Conservation (phyloP, 1,284 basidiomycete species). For the Leccinum fuscescens region DNA sequence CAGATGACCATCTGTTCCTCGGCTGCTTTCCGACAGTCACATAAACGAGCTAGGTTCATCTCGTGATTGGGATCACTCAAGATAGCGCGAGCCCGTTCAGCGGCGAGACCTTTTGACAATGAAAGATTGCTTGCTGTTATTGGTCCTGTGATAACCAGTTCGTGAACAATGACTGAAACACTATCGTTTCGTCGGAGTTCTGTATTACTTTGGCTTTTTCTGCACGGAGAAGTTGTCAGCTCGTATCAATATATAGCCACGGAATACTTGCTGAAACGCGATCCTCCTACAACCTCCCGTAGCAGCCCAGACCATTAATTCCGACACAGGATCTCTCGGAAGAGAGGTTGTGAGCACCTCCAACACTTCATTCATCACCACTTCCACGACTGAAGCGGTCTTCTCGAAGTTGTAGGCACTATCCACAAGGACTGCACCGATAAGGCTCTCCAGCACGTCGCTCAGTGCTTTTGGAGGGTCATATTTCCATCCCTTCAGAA, state of each 20-base stretch:
- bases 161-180: constrained; percentile 58
- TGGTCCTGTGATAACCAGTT: constrained; percentile 54
- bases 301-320: constrained; percentile 62
- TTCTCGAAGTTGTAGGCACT: constrained; percentile 69
- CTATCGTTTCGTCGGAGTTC: constrained; percentile 48
- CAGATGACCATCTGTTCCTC: constrained; percentile 19
- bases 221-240: constrained; percentile 28
- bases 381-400: constrained; percentile 56
- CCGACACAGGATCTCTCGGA: constrained; percentile 64
- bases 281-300: constrained; percentile 52
- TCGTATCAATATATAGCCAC: not conserved
- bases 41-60: constrained; percentile 47
- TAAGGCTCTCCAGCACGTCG: constrained; percentile 77
- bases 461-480: constrained; percentile 81
- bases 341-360: constrained; percentile 54
- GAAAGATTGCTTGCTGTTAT: constrained; percentile 52
- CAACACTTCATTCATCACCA: constrained; percentile 62
- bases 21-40: constrained; percentile 44
- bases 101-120: constrained; percentile 63
- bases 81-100: constrained; percentile 54
- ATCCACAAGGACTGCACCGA: constrained; percentile 85
- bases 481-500: constrained; percentile 71
- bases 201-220: constrained; percentile 47
- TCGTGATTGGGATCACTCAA: constrained; percentile 48
- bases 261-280: constrained; percentile 42